Base-by-base conservation (phyloP, 2,329 filamentous ascomycete genomes). In the Xylaria sp. region DNA sequence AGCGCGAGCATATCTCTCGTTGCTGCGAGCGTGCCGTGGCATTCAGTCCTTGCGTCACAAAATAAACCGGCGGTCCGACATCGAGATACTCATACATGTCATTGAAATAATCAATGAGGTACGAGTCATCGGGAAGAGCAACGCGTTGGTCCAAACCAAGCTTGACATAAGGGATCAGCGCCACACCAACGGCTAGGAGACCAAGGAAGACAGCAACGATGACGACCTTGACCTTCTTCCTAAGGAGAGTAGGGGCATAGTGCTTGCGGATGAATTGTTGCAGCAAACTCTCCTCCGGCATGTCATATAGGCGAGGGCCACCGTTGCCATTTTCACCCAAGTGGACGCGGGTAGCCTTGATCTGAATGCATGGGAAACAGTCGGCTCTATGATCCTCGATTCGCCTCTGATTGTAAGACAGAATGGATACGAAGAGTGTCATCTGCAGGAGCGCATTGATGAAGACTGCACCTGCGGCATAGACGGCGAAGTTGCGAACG, bases 371-470 rank as follows among this genome's bases (percentile, higher is more conserved):
- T 3, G 94, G 95, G 71, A 97, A 86, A 70, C 95, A 94, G 73
- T 99, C 94, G 52, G 92, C 91, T 30, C 93, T 86, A 57, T 90
- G 85, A 67, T 90, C 88, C 71, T 99, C 93, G 0, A 96, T 92
- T 7, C 95, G 85, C 71, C 86, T 84, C 75, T 99, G 94, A 70
- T 99, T 99, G 60, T 96, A 81, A 1, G 92, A 86, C 6, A 99
- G 81, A 2, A 97, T 88, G 0, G 95, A 93, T 46, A 97, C 84
- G 71, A 99, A 99, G 86, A 97, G 93, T 0, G 95, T 99, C 66
- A 97, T 89, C 73, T 99, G 94, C 4, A 99, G 79, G n/a, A 97
- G 73, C 0, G 95, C 95, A 71, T 99, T 99, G 80, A 99, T 93
- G 68, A 97, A 87, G 9, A 99, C 94, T 9, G 94, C 94, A 54